Base-by-base conservation (phyloP, 177 flowering plant genomes). In the Vitis hybrid region DNA sequence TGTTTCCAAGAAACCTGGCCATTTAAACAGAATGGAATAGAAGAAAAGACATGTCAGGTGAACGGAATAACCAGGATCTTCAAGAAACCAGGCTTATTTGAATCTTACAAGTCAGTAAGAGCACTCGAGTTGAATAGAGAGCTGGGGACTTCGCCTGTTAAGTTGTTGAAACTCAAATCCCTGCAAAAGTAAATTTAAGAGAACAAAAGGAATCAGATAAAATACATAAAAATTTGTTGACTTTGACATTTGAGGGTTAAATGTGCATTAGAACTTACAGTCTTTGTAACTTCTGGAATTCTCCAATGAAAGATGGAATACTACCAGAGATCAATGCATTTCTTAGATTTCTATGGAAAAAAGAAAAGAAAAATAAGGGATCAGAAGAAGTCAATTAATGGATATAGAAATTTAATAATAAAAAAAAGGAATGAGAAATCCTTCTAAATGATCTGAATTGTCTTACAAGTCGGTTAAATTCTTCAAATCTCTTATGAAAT, bases 391-490 rank as follows among this genome's bases (percentile, higher is more conserved):
- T 5, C 50, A 35, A 14, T 5, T n/a, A 12, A 32, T 14, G 51
- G 52, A 63, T 4, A 13, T 7, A 63, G 35, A 40, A 6, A 16
- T 15, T 11, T 6, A 58, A 16, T 11, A 4, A 18, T 4, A 24
- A 18, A 1, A 18, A 24, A 8, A 40, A 40, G 6, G 48, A 40
- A 40, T 40, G 48, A 8, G 9, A 30, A 30, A 30, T 30, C 5
- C 32, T 30, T 30, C 32, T 30, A 30, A 30, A 30, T 30, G 32
- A 30, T 30, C 32, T 30, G 9, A 6, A n/a, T 11, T 63, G 12
- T n/a, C 66, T 63, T 46, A 63, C 66, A 63, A 63, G 66, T 63
- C 51, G 4, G 50, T 63, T 19, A 63, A 63, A 50, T 63, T 63
- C 66, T 63, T 63, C 66, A 63, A 6, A 35, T 32, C 48, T 16